Evolutionary conservation across 2,329 filamentous ascomycete species (phyloP), one percentile per base, ranked within the genome.

Genomic region (Talaromyces sp.): DNA sequence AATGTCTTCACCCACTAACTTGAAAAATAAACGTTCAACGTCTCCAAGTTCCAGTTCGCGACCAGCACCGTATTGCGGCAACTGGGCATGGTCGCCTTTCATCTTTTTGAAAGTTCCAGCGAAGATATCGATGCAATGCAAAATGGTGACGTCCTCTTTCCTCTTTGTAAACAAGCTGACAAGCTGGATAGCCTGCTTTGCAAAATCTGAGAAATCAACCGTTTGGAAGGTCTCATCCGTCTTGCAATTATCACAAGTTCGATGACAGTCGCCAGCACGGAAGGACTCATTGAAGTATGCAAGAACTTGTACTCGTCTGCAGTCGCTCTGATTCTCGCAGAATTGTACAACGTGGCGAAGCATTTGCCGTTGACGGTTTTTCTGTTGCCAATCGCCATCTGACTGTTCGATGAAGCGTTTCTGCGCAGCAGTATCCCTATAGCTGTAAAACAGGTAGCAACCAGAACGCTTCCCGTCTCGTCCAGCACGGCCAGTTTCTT

Each of bases 261-360:
- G 80, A 51, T 84, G 78, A 73, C 94, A 99, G 53, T 89, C 81
- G 11, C 84, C 81, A 37, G 80, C 78, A 53, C 83, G 77, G 69
- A 97, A 99, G 1, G 80, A 79, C 72, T 99, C 95, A 58, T 88
- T 91, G 77, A 99, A 99, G 73, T 99, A 99, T n/a, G 84, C 84
- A 35, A 99, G 83, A 15, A 99, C 87, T 71, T 96, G 89, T 1
- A 89, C 87, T 60, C 94, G 83, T 62, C 94, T 87, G 70, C 94
- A 99, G 65, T 96, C 91, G 56, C 83, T 86, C 65, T 84, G 83
- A 73, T 97, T 97, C 68, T 97, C 90, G 71, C 92, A 97, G 68
- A 89, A 99, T 59, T 89, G 85, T 1, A 91, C 81, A 60, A 99
- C 91, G 37, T 86, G 86, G 60, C 88, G 86, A 48, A 99, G 80